phyloP scores from a whole-genome alignment of 805 yeast species.

The Metschnikowia lachancei region DNA sequence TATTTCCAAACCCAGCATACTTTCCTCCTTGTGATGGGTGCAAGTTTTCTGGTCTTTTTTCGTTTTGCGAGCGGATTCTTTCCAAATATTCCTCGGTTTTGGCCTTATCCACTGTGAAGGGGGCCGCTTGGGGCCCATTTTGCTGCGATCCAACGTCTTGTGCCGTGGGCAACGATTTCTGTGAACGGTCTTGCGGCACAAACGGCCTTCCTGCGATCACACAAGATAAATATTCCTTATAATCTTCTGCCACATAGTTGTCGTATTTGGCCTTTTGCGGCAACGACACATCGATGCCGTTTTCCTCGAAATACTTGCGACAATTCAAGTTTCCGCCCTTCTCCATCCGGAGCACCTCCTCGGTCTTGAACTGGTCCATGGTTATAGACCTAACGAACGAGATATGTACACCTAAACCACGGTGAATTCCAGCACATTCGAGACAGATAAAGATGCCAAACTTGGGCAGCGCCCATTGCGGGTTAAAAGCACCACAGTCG shows the following conservation, averaged over 20 bases:
- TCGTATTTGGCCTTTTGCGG: slow-evolving; percentile 77
- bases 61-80: slow-evolving; percentile 69
- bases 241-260: slow-evolving; percentile 91
- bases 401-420: slow-evolving; percentile 94
- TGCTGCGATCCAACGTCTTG: neutral
- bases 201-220: slow-evolving; percentile 71
- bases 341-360: slow-evolving; percentile 88
- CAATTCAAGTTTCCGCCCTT: slow-evolving; percentile 87
- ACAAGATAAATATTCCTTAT: slow-evolving; percentile 76
- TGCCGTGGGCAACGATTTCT: slow-evolving; percentile 23
- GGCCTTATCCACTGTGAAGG: slow-evolving; percentile 40
- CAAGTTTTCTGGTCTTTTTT: slow-evolving; percentile 66
- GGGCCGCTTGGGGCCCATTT: slow-evolving; percentile 10
- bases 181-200: slow-evolving; percentile 59
- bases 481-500: slow-evolving; percentile 93
- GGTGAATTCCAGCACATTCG: slow-evolving; percentile 96
- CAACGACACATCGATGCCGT: slow-evolving; percentile 65
- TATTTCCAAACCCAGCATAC: slow-evolving; percentile 86
- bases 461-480: slow-evolving; percentile 99
- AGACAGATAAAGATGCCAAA: slow-evolving; percentile 95
- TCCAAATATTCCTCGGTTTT: slow-evolving; percentile 83
- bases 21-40: slow-evolving; percentile 96
- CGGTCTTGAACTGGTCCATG: slow-evolving; percentile 97
- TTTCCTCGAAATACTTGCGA: slow-evolving; percentile 59
- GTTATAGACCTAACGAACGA: slow-evolving; percentile 96